Conservation (phyloP, 164 flowering plant genomes). For the Berberis thunbergii region DNA sequence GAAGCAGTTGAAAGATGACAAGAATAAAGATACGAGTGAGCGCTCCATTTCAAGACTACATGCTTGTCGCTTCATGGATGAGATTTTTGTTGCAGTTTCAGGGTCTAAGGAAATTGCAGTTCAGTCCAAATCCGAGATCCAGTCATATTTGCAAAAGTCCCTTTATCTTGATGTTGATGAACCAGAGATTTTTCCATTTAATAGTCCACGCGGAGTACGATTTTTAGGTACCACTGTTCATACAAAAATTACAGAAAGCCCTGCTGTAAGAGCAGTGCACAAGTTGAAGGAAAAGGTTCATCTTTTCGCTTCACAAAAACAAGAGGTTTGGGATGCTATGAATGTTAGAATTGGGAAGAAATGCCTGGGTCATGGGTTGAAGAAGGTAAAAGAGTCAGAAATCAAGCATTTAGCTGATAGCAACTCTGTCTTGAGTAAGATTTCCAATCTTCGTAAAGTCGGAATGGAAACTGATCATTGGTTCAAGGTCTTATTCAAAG, state of each 20-base stretch:
- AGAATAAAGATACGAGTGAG: slow-evolving; percentile 2
- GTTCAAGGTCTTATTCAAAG: slow-evolving; percentile 64
- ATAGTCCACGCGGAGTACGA: slow-evolving; percentile 30
- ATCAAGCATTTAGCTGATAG: slow-evolving; percentile 57
- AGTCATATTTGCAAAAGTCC: slow-evolving; percentile 33
- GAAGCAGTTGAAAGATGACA: slow-evolving; percentile 44
- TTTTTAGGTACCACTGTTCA: slow-evolving; percentile 53
- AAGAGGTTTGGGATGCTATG: slow-evolving; percentile 64
- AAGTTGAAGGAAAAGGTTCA: slow-evolving; percentile 77
- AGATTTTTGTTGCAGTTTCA: slow-evolving; percentile 60
- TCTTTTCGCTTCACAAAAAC: slow-evolving; percentile 65
- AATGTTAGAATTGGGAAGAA: slow-evolving; percentile 69
- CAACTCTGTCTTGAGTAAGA: slow-evolving; percentile 42
- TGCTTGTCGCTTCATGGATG: slow-evolving; percentile 84
- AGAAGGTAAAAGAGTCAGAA: slow-evolving; percentile 84
- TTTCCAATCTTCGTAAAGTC: slow-evolving; percentile 59
- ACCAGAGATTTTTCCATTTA: slow-evolving; percentile 34
- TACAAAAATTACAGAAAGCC: slow-evolving; percentile 38
- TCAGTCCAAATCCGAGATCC: slow-evolving; percentile 39
- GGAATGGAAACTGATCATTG: slow-evolving; percentile 97
- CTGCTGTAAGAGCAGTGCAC: slow-evolving; percentile 66
- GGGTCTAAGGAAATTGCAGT: slow-evolving; percentile 56
- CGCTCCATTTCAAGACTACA: slow-evolving; percentile 36
- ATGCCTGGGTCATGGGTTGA: slow-evolving; percentile 78
- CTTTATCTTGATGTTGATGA: slow-evolving; percentile 43